A percentile compares a stretch with the other conserved stretches of the same genome.
phyloP scores from a whole-genome alignment of 169 alveolate genomes.

The Cyclospora cayetanensis region DNA sequence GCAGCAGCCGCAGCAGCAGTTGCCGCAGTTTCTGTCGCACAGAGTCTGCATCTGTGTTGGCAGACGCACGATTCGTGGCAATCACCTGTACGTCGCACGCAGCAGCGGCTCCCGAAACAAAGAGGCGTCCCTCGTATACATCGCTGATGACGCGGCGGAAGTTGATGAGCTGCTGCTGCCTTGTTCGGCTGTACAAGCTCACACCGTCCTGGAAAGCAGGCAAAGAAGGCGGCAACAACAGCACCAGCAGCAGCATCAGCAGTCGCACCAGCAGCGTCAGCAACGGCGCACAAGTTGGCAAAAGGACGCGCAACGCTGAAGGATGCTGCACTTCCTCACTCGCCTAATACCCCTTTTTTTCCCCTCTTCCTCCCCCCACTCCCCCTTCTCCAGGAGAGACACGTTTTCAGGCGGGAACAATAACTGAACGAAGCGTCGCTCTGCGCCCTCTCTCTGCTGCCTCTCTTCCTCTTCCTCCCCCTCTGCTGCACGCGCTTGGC shows the following conservation, averaged over 20 bases:
- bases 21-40: no score
- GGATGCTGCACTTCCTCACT: not conserved
- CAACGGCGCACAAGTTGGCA: not conserved
- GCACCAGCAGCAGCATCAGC: not conserved
- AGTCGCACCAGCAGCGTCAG: not conserved
- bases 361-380: no score
- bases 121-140: constrained; percentile 45
- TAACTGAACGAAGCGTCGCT: not conserved
- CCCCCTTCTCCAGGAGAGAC: no score
- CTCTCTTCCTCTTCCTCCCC: not conserved
- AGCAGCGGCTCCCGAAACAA: constrained; percentile 61
- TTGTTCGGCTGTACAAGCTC: constrained; percentile 62
- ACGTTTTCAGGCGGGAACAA: not conserved
- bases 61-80: no score
- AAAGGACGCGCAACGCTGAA: not conserved
- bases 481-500: not conserved
- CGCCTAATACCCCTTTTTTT: no score
- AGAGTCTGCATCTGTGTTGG: no score
- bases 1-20: no score
- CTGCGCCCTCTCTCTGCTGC: not conserved
- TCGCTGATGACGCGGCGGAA: constrained; percentile 47
- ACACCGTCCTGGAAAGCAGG: constrained; percentile 41
- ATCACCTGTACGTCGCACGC: constrained; percentile 56
- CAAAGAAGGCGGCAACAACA: not conserved
- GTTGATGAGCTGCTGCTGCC: constrained; percentile 58